These are phyloP conservation scores for Nothophoma quercina DNA, from an alignment of 2,329 filamentous ascomycete species.

Conservation along the genomic window DNA sequence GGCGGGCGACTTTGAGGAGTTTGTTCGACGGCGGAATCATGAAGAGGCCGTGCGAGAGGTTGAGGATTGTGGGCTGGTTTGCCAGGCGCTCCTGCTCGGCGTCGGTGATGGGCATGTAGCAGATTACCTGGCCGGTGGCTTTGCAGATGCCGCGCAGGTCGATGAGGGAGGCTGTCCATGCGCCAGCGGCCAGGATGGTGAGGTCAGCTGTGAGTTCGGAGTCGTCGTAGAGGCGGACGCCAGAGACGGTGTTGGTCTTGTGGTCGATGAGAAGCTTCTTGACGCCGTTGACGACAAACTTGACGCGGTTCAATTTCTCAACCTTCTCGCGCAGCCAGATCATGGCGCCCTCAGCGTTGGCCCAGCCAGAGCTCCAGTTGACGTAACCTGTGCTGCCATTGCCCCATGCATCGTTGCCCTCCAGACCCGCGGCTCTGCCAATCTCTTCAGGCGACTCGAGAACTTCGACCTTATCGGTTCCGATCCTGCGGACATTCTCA, in stretches of 20 bases:
- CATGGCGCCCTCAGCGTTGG: conserved; percentile 76
- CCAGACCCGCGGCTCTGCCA: conserved; percentile 49
- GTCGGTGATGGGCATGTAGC: conserved; percentile 76
- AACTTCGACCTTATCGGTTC: conserved; percentile 51
- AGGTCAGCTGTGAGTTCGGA: conserved; percentile 69
- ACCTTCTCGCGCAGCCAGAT: conserved; percentile 66
- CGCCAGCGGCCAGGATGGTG: conserved; percentile 82
- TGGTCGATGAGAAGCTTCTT: conserved; percentile 51
- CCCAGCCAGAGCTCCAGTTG: conserved; percentile 80
- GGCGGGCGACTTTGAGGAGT: conserved; percentile 59
- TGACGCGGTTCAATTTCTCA: conserved; percentile 61
- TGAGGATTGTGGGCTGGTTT: conserved; percentile 75
- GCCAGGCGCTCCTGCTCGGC: conserved; percentile 72
- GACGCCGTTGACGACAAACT: conserved; percentile 60
- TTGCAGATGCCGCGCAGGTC: conserved; percentile 78
- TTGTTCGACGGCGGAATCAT: conserved; percentile 70
- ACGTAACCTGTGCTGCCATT: conserved; percentile 72
- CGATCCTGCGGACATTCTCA: conserved; percentile 44
- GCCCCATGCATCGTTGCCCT: conserved; percentile 47
- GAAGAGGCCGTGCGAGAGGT: conserved; percentile 75
- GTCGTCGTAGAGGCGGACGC: conserved; percentile 64
- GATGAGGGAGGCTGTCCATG: conserved; percentile 82
- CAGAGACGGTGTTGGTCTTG: conserved; percentile 55
- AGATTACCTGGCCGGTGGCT: conserved; percentile 83
- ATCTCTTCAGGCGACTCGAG: conserved; percentile 51